Conservation (phyloP, 1,284 basidiomycete species). For the Coniferiporia weirii region DNA sequence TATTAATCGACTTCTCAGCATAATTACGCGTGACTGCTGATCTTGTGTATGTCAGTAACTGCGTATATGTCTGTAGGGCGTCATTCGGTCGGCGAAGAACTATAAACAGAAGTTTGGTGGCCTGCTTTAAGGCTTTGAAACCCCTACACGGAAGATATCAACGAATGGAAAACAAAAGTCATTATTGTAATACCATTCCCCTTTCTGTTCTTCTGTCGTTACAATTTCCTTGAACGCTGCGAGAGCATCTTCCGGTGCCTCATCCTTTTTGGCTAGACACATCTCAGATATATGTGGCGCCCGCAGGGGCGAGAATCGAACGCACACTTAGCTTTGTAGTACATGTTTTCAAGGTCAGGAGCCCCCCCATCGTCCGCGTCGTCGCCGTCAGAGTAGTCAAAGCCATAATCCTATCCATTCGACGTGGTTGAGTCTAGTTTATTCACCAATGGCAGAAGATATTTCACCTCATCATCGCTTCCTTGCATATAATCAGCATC, state of each 20-base stretch:
- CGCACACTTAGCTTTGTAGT: slow-evolving; percentile 95
- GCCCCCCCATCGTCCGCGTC: slow-evolving; percentile 75
- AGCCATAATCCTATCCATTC: slow-evolving; percentile 79
- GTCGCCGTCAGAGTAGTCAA: slow-evolving; percentile 93
- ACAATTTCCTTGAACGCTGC: slow-evolving; percentile 86
- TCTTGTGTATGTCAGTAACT: slow-evolving; percentile 88
- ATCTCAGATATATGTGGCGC: slow-evolving; percentile 2
- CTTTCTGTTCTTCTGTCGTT: slow-evolving; percentile 83
- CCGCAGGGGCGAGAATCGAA: slow-evolving; percentile 9
- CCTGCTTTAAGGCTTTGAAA: slow-evolving; percentile 98
- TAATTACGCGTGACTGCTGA: slow-evolving; percentile 88
- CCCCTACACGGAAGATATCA: slow-evolving; percentile 55
- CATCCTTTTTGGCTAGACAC: slow-evolving; percentile 79
- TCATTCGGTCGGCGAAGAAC: slow-evolving; percentile 73
- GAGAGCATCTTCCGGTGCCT: slow-evolving; percentile 84
- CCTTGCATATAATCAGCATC: slow-evolving; percentile 89
- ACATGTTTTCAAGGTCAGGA: slow-evolving; percentile 97
- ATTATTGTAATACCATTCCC: slow-evolving; percentile 70
- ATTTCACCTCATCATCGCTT: slow-evolving; percentile 68
- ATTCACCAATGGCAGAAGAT: not conserved
- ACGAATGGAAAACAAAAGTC: not conserved
- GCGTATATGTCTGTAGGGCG: slow-evolving; percentile 81
- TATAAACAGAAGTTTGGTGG: slow-evolving; percentile 91
- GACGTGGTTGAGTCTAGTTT: not conserved
- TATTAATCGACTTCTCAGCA: slow-evolving; percentile 98